These are phyloP conservation scores for Atkinsonella texensis DNA, from an alignment of 2,329 filamentous ascomycete genomes.

Conservation along the genomic window DNA sequence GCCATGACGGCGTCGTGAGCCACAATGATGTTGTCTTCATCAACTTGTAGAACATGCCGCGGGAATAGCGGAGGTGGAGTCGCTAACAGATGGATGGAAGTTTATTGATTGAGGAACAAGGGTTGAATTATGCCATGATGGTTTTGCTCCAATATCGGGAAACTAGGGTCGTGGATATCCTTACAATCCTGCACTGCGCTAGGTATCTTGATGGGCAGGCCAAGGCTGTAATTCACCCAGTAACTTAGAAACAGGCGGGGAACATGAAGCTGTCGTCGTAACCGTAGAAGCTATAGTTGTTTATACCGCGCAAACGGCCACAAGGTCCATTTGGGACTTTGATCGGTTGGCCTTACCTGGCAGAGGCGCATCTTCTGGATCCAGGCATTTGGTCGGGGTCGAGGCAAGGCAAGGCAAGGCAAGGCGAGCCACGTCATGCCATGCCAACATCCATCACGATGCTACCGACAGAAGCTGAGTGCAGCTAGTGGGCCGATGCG, in stretches of 20 bases:
- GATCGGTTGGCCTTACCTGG: too few relatives aligned
- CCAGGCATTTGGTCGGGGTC: too few relatives aligned
- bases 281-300: too few relatives aligned
- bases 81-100: background rate
- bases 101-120: background rate
- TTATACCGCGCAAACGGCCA: background rate
- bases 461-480: too few relatives aligned
- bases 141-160: background rate
- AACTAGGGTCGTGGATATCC: background rate
- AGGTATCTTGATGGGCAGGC: background rate
- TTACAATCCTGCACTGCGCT: background rate
- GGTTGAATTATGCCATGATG: background rate
- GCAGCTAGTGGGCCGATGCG: background rate
- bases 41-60: background rate
- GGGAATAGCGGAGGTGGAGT: background rate
- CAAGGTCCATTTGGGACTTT: too few relatives aligned
- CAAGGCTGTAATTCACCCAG: too few relatives aligned
- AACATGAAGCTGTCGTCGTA: too few relatives aligned
- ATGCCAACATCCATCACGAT: too few relatives aligned
- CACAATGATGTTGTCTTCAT: background rate
- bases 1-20: background rate
- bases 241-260: too few relatives aligned
- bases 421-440: too few relatives aligned
- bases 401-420: too few relatives aligned
- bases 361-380: too few relatives aligned